phyloP scores from a whole-genome alignment of 768 basidiomycete genomes.

The Tricholoma sp. region DNA sequence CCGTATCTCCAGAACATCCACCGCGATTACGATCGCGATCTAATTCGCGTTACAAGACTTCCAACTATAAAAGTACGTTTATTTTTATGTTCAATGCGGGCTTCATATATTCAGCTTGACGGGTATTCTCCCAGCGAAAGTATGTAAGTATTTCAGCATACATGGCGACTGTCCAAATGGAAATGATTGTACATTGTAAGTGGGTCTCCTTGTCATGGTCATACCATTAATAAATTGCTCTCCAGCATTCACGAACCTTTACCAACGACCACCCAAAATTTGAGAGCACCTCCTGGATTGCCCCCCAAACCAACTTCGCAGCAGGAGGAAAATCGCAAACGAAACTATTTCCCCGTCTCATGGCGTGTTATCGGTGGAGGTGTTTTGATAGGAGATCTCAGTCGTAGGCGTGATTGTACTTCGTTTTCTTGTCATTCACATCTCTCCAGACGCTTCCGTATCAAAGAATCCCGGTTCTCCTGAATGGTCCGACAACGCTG shows the following conservation, averaged over 20 bases:
- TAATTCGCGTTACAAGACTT: conserved; percentile 26
- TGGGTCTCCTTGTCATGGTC: conserved; percentile 3
- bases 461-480: not conserved
- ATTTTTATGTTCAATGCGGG: not conserved
- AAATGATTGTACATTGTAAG: conserved; percentile 56
- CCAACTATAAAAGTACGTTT: conserved; percentile 40
- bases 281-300: conserved; percentile 8
- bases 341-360: conserved; percentile 56
- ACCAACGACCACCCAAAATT: conserved; percentile 6
- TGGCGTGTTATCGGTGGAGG: conserved; percentile 81
- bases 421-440: not conserved
- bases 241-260: conserved; percentile 42
- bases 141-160: conserved; percentile 49
- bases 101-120: not conserved
- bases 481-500: not conserved
- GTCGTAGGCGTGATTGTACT: not conserved
- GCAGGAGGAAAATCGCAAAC: conserved; percentile 35
- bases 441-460: not conserved
- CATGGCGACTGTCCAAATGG: conserved; percentile 49
- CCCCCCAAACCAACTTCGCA: conserved; percentile 15
- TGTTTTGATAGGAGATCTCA: conserved; percentile 52
- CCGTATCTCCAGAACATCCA: not conserved
- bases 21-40: conserved; percentile 20
- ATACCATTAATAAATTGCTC: conserved; percentile 1
- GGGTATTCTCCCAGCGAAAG: conserved; percentile 41